Evolutionary conservation across 441 rosid species (phyloP).

Genomic region (Pelargonium fulgidum): DNA sequence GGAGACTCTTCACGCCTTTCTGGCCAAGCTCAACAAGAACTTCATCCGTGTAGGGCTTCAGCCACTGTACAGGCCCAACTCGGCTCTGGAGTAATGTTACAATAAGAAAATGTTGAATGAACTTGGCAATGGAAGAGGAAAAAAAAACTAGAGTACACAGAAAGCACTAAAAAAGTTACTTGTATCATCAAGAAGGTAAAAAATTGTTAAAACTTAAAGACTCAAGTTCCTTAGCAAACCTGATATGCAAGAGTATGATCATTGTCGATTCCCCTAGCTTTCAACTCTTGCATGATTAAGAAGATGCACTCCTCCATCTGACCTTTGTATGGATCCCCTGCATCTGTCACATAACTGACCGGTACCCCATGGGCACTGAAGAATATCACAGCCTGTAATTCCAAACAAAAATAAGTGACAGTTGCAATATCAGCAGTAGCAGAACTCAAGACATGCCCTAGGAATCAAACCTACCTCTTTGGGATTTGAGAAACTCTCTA

Average conservation of each 20-base stretch:
- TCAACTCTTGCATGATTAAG: constrained; percentile 77
- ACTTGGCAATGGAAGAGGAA: constrained; percentile 14
- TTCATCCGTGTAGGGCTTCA: constrained; percentile 93
- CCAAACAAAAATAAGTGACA: constrained; percentile 9
- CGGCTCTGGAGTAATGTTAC: constrained; percentile 51
- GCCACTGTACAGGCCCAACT: constrained; percentile 98
- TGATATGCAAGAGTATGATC: constrained; percentile 79
- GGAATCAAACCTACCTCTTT: constrained; percentile 47
- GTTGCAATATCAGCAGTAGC: background rate
- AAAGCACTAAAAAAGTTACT: background rate
- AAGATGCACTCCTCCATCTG: constrained; percentile 92
- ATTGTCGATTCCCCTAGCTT: constrained; percentile 62
- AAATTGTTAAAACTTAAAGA: background rate
- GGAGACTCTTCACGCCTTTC: constrained; percentile 85
- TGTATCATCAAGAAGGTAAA: background rate
- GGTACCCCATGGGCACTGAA: constrained; percentile 98
- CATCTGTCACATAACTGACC: constrained; percentile 72
- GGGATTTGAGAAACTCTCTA: constrained; percentile 53
- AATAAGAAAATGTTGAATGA: background rate
- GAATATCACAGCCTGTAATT: constrained; percentile 68
- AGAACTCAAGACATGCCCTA: background rate
- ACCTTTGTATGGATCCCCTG: constrained; percentile 92
- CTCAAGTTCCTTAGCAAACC: constrained; percentile 32
- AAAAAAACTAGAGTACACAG: background rate
- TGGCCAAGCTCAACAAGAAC: constrained; percentile 90